These are phyloP conservation scores for Mycena albidolilacea DNA, from an alignment of 768 basidiomycete species.

Conservation along the genomic window DNA sequence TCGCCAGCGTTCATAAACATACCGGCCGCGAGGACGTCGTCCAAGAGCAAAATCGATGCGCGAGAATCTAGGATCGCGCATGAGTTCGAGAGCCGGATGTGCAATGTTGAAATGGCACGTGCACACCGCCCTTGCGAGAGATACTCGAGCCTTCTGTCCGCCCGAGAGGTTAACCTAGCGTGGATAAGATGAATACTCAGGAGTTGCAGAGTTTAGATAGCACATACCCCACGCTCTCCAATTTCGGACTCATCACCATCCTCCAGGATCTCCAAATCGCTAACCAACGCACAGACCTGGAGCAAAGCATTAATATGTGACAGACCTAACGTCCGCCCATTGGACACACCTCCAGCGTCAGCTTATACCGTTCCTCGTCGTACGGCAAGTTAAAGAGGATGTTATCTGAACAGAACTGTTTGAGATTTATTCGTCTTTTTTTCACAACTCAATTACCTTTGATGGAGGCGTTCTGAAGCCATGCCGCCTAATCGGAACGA, in stretches of 20 bases:
- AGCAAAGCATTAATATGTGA: conserved; percentile 2
- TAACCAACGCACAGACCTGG: conserved; percentile 74
- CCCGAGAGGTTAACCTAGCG: conserved; percentile 66
- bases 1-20: not conserved
- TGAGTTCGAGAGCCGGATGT: not conserved
- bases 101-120: conserved; percentile 7
- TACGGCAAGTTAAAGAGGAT: conserved; percentile 87
- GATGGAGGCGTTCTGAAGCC: conserved; percentile 82
- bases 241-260: conserved; percentile 92
- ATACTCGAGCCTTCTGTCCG: conserved; percentile 66
- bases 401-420: conserved; percentile 55
- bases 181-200: conserved; percentile 46
- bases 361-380: conserved; percentile 79
- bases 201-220: conserved; percentile 34
- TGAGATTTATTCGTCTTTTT: not conserved
- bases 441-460: conserved; percentile 47
- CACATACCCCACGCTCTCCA: conserved; percentile 84
- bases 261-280: conserved; percentile 86
- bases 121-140: conserved; percentile 86
- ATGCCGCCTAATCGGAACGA: conserved; percentile 58
- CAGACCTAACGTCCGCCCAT: no score
- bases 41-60: conserved; percentile 84
- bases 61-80: conserved; percentile 68
- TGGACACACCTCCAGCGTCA: conserved; percentile 77
- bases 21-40: conserved; percentile 82